Percentiles rank a stretch among this genome's conserved stretches.
These are phyloP conservation scores for Echium plantagineum DNA, from an alignment of 257 asterid genomes.

Conservation along the genomic window DNA sequence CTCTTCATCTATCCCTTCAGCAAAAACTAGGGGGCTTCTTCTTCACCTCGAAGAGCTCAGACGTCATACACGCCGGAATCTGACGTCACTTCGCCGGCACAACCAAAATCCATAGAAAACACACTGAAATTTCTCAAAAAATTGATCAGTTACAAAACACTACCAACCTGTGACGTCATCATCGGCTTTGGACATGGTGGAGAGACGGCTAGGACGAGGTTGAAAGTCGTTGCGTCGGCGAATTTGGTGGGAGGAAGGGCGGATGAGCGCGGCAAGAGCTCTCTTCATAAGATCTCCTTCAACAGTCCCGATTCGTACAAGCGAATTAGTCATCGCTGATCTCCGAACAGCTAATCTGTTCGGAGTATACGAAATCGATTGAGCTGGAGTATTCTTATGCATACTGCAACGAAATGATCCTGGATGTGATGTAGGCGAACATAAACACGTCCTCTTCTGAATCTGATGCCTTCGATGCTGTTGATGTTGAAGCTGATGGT, in stretches of 20 bases:
- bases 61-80: constrained; percentile 14
- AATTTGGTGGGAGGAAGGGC: constrained; percentile 77
- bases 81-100: constrained; percentile 9
- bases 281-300: constrained; percentile 75
- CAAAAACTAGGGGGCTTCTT: constrained; percentile 7
- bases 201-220: constrained; percentile 58
- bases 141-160: background rate
- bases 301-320: constrained; percentile 69
- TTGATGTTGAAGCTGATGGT: background rate
- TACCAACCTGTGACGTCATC: constrained; percentile 39
- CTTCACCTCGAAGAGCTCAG: background rate
- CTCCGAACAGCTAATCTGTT: constrained; percentile 66
- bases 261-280: constrained; percentile 63
- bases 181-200: constrained; percentile 44
- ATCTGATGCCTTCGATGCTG: constrained; percentile 4
- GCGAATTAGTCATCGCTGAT: constrained; percentile 90
- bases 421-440: constrained; percentile 85
- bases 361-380: constrained; percentile 42
- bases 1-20: too few relatives aligned
- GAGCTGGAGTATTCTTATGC: constrained; percentile 39
- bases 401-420: constrained; percentile 86
- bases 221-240: constrained; percentile 52
- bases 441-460: constrained; percentile 66
- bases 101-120: background rate
- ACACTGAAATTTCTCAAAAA: constrained; percentile 4